A percentile compares a stretch with the other conserved stretches of the same genome.
These are phyloP conservation scores for Inosperma sp. DNA, from an alignment of 768 basidiomycete species.

Conservation along the genomic window DNA sequence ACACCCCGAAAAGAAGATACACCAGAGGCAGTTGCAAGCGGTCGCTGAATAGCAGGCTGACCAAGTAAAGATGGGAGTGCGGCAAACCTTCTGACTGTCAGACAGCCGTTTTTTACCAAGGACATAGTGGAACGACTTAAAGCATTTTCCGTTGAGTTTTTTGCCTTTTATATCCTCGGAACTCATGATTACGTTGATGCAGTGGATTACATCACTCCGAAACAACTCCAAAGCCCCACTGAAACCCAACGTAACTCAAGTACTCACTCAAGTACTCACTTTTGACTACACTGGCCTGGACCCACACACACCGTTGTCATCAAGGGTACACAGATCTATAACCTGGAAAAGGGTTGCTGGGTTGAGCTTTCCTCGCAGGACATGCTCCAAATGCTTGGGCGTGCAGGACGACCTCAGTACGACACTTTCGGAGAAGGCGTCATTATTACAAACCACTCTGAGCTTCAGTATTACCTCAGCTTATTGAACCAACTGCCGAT, in stretches of 20 bases:
- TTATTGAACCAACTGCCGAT: conserved; percentile 96
- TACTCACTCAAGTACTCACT: not conserved
- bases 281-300: conserved; percentile 83
- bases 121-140: conserved; percentile 3
- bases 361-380: conserved; percentile 93
- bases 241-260: not conserved
- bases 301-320: conserved; percentile 98
- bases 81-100: conserved; percentile 18
- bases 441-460: conserved; percentile 96
- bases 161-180: too few relatives aligned
- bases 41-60: conserved; percentile 17
- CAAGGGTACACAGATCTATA: conserved; percentile 99
- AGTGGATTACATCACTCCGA: too few relatives aligned
- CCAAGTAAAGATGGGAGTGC: conserved; percentile 15
- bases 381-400: conserved; percentile 97
- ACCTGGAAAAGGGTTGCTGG: conserved; percentile 98
- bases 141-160: not conserved
- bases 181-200: too few relatives aligned
- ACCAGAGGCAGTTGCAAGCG: conserved; percentile 16
- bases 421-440: conserved; percentile 97
- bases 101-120: conserved; percentile 8
- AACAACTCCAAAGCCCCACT: not conserved
- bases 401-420: conserved; percentile 95
- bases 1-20: conserved; percentile 11
- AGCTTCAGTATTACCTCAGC: conserved; percentile 94